Base-by-base conservation (phyloP, 257 asterid species). In the Scutellaria barbata region DNA sequence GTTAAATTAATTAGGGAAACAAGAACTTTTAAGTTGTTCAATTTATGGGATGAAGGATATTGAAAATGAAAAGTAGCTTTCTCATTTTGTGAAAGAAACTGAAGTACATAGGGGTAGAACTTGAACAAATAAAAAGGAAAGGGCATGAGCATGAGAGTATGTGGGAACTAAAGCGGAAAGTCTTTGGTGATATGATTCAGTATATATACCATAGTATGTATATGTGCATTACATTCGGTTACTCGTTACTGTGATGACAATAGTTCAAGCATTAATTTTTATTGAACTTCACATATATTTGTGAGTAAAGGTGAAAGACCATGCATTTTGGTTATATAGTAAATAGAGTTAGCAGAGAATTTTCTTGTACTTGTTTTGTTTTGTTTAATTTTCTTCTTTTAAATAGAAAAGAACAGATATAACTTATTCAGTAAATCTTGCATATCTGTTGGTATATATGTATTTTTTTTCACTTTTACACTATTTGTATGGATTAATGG, bases 261-360 rank as follows among this genome's bases (percentile, higher is more conserved):
- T 3, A 50, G 67, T 41, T 61, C n/a, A 54, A 30, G 35, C 35
- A 30, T 30, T 30, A 30, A 30, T 30, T 35, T 40, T 10, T 64
- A 53, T 63, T 43, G 56, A 63, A 10, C 65, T 42, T 53, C 72
- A 20, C 40, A 39, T 58, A 6, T 20, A 39, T 25, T 45, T 11
- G 13, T 46, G 25, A 16, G 52, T 10, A 4, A 42, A 17, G 25
- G 22, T 66, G 46, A 10, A 43, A 42, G 43, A 11, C 39, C 33
- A 17, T 8, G 59, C 47, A 6, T 47, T 59, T 33, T 50, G 20
- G 43, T 64, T 22, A 14, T 9, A 52, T 33, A 18, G 56, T 37
- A 25, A 42, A 64, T 22, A 33, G 2, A 18, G 10, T 62, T 45
- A 47, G 43, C 42, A 35, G 60, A 20, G 46, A 35, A 40, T 33